Conservation (phyloP, 768 basidiomycete genomes). For the Agaricus blazei region DNA sequence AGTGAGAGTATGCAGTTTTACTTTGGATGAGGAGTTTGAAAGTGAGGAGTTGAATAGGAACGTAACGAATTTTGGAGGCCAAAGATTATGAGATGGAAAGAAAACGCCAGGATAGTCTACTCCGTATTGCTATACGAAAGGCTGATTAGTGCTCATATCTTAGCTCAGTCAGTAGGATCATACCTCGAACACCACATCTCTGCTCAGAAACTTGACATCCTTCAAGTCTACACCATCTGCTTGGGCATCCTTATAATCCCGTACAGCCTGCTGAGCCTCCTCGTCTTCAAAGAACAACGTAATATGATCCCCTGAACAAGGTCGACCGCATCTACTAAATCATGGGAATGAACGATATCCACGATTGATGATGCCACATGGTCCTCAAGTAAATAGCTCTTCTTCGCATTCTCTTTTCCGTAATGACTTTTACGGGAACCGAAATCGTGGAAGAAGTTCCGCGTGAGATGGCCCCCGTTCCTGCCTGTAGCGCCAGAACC, state of each 20-base stretch:
- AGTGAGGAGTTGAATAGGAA: slow-evolving; percentile 36
- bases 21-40: slow-evolving; percentile 24
- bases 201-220: slow-evolving; percentile 39
- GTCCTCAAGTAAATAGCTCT: slow-evolving; percentile 50
- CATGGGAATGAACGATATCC: slow-evolving; percentile 38
- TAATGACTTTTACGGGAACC: slow-evolving; percentile 26
- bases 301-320: slow-evolving; percentile 52
- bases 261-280: slow-evolving; percentile 31
- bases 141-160: not conserved
- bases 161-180: not conserved
- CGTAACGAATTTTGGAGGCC: slow-evolving; percentile 80
- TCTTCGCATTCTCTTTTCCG: slow-evolving; percentile 51
- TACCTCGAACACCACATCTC: slow-evolving; percentile 45
- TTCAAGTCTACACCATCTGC: slow-evolving; percentile 17
- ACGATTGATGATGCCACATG: slow-evolving; percentile 48
- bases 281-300: slow-evolving; percentile 41
- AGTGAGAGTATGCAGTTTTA: slow-evolving; percentile 69
- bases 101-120: slow-evolving; percentile 47
- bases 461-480: slow-evolving; percentile 75
- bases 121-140: slow-evolving; percentile 31
- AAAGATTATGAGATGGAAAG: slow-evolving; percentile 59
- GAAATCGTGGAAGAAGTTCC: slow-evolving; percentile 45
- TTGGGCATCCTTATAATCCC: slow-evolving; percentile 50
- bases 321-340: slow-evolving; percentile 49
- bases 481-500: slow-evolving; percentile 79